Evolutionary conservation across 208 protist genomes (phyloP).

Genomic region (Angomonas deanei): DNA sequence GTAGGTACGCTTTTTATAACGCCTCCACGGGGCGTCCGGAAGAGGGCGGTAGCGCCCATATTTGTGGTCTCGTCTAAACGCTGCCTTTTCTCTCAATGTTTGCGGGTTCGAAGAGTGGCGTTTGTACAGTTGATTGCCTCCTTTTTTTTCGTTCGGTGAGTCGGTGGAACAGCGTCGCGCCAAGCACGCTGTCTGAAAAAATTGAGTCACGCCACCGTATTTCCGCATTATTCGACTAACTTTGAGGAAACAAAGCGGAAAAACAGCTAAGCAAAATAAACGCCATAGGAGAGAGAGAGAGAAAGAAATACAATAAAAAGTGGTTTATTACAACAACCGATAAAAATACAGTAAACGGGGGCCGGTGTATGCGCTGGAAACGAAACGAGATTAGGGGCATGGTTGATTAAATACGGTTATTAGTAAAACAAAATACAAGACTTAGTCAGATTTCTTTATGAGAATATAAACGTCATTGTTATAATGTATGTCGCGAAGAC

Average conservation of each 20-base stretch:
- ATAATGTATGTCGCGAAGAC: slow-evolving; percentile 85
- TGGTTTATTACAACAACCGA: slow-evolving; percentile 4
- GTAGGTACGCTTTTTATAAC: slow-evolving; percentile 67
- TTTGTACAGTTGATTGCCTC: slow-evolving; percentile 21
- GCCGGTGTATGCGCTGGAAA: not conserved
- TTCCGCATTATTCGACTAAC: too few relatives aligned
- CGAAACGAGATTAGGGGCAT: too few relatives aligned
- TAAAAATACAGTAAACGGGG: slow-evolving; percentile 5
- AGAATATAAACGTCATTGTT: slow-evolving; percentile 88
- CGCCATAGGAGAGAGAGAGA: not conserved
- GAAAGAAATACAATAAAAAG: not conserved
- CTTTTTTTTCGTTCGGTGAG: not conserved
- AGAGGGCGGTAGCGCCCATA: slow-evolving; percentile 67
- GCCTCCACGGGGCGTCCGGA: slow-evolving; percentile 66
- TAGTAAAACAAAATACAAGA: slow-evolving; percentile 6
- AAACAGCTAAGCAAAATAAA: not conserved
- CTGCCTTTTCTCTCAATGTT: slow-evolving; percentile 52
- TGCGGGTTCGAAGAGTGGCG: slow-evolving; percentile 72
- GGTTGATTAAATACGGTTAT: too few relatives aligned
- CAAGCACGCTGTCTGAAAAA: not conserved
- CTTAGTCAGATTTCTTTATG: slow-evolving; percentile 75
- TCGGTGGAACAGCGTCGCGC: not conserved
- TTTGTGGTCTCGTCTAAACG: slow-evolving; percentile 77
- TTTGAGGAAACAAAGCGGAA: too few relatives aligned
- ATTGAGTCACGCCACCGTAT: not conserved